These are phyloP conservation scores for Ochromonas danica DNA, from an alignment of 108 stramenopile genomes.

Conservation along the genomic window DNA sequence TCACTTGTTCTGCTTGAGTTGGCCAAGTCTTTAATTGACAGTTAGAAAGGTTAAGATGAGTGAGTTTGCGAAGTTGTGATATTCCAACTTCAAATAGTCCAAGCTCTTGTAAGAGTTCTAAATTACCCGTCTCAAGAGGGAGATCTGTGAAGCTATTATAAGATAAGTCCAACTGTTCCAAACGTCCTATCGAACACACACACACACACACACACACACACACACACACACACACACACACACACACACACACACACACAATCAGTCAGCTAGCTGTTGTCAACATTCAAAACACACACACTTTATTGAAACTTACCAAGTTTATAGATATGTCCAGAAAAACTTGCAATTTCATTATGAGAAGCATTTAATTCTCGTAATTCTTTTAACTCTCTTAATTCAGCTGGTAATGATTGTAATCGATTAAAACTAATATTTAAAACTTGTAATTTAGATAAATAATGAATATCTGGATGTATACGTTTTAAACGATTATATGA, in stretches of 20 bases:
- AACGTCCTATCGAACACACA: neutral
- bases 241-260: neutral
- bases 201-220: neutral
- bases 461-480: conserved; percentile 13
- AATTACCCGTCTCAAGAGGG: conserved; percentile 9
- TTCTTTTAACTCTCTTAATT: neutral
- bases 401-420: neutral
- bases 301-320: neutral
- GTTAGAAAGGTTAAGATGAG: neutral
- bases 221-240: neutral
- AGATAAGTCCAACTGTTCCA: conserved; percentile 10
- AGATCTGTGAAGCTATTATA: neutral
- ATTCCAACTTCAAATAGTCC: conserved; percentile 1
- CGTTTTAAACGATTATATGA: conserved; percentile 1
- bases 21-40: conserved; percentile 1
- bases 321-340: neutral
- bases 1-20: neutral
- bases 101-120: neutral
- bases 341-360: neutral
- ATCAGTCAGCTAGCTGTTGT: neutral
- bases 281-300: neutral
- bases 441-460: neutral
- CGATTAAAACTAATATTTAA: neutral
- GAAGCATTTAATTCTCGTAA: neutral
- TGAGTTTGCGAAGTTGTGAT: neutral